A percentile compares a stretch with the other conserved stretches of the same genome.
phyloP scores from a whole-genome alignment of 1,139 yeast genomes.

The Yamadazyma triangularis region DNA sequence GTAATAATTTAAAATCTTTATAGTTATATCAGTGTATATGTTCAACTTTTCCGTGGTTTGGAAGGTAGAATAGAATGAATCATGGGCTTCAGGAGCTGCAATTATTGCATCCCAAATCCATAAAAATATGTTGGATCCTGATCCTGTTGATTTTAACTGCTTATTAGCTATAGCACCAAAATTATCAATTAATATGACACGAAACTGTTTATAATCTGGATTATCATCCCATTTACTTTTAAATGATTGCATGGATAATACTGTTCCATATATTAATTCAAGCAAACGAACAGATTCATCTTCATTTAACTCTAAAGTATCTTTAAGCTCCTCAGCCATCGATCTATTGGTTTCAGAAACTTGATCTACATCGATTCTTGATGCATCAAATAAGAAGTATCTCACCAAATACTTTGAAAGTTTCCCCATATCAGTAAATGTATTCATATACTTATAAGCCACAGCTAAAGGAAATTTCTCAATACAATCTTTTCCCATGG shows the following conservation, averaged over 20 bases:
- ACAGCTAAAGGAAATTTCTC: background rate
- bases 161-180: conserved; percentile 16
- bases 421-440: conserved; percentile 1
- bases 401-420: conserved; percentile 26
- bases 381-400: conserved; percentile 40
- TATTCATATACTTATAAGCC: background rate
- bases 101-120: conserved; percentile 27
- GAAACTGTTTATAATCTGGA: conserved; percentile 1
- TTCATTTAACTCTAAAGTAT: conserved; percentile 17
- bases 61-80: conserved; percentile 19
- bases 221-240: conserved; percentile 16
- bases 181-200: conserved; percentile 9
- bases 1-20: conserved; percentile 21
- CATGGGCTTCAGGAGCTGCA: conserved; percentile 11
- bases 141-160: conserved; percentile 19
- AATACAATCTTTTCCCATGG: too few species aligned
- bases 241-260: conserved; percentile 11
- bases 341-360: conserved; percentile 9
- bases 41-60: conserved; percentile 20
- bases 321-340: conserved; percentile 13
- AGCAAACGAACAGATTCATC: conserved; percentile 18
- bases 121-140: conserved; percentile 20
- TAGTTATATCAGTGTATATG: conserved; percentile 23
- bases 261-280: conserved; percentile 26
- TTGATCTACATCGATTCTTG: conserved; percentile 21